Conservation (phyloP, 2,329 filamentous ascomycete genomes). For the Cladosporium oxysporum region DNA sequence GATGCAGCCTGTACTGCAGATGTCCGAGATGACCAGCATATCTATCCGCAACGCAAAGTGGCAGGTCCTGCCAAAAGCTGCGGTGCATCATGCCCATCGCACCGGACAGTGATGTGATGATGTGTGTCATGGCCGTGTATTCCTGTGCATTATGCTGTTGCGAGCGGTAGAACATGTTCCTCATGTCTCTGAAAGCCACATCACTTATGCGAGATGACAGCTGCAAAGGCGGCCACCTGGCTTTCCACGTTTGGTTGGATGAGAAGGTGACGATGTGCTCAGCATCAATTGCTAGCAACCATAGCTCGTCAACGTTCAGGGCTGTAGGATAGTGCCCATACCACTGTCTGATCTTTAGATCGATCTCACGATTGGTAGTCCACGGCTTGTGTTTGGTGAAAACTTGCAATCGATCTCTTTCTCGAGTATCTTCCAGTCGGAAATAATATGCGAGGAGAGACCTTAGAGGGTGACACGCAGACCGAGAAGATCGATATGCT, state of each 20-base stretch:
- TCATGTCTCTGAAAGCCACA: conserved; percentile 44
- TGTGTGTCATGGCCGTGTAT: conserved; percentile 43
- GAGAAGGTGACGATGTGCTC: conserved; percentile 47
- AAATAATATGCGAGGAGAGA: conserved; percentile 48
- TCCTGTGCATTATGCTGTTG: conserved; percentile 33
- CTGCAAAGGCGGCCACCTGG: conserved; percentile 46
- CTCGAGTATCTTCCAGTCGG: conserved; percentile 45
- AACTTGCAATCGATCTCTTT: conserved; percentile 44
- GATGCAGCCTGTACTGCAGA: conserved; percentile 46
- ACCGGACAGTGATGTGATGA: conserved; percentile 42
- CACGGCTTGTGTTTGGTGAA: conserved; percentile 47
- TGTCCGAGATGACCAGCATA: conserved; percentile 47
- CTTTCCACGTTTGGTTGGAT: conserved; percentile 48
- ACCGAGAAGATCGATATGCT: conserved; percentile 42
- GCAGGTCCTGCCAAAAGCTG: conserved; percentile 46
- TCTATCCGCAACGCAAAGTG: conserved; percentile 44
- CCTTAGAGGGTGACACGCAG: conserved; percentile 42
- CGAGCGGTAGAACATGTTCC: conserved; percentile 41
- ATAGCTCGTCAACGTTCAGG: conserved; percentile 47
- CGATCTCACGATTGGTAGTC: conserved; percentile 43
- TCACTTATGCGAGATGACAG: conserved; percentile 43
- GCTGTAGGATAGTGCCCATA: conserved; percentile 46
- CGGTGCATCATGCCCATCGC: conserved; percentile 47
- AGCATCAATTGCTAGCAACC: conserved; percentile 44
- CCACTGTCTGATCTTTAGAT: conserved; percentile 46